Conservation (phyloP, 2,329 filamentous ascomycete species). For the Epichloe brachyelytri region DNA sequence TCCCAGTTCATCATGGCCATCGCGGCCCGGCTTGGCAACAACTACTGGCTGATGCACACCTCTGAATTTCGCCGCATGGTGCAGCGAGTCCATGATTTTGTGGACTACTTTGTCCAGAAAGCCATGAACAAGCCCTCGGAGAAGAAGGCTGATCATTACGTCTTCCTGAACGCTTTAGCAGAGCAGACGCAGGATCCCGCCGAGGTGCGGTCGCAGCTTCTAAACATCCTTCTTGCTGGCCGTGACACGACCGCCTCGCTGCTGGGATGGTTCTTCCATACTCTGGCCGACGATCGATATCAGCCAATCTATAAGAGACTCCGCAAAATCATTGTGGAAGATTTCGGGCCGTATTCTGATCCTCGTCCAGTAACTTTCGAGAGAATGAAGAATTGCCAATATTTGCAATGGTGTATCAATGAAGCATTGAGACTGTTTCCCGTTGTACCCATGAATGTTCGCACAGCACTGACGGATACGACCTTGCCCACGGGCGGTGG, state of each 20-base stretch:
- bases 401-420: slow-evolving; percentile 12
- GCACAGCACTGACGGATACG: slow-evolving; percentile 32
- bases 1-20: slow-evolving; percentile 12
- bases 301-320: slow-evolving; percentile 28
- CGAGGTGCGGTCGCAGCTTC: slow-evolving; percentile 17
- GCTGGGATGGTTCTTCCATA: slow-evolving; percentile 34
- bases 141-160: slow-evolving; percentile 12
- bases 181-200: slow-evolving; percentile 18
- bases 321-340: slow-evolving; percentile 24
- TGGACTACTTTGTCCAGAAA: slow-evolving; percentile 45
- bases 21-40: slow-evolving; percentile 30
- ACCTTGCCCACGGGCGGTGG: slow-evolving; percentile 38
- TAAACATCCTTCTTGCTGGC: slow-evolving; percentile 33
- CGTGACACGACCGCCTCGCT: slow-evolving; percentile 41
- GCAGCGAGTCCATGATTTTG: slow-evolving; percentile 8
- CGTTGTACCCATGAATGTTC: slow-evolving; percentile 33
- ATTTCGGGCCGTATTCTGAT: slow-evolving; percentile 32
- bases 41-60: slow-evolving; percentile 42
- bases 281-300: slow-evolving; percentile 23
- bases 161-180: slow-evolving; percentile 20
- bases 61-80: slow-evolving; percentile 54
- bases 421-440: slow-evolving; percentile 33
- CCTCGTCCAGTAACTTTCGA: slow-evolving; percentile 6
- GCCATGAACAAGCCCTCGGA: slow-evolving; percentile 33
- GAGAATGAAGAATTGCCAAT: slow-evolving; percentile 10